phyloP scores from a whole-genome alignment of 306 rosid genomes.

The Malus fusca region DNA sequence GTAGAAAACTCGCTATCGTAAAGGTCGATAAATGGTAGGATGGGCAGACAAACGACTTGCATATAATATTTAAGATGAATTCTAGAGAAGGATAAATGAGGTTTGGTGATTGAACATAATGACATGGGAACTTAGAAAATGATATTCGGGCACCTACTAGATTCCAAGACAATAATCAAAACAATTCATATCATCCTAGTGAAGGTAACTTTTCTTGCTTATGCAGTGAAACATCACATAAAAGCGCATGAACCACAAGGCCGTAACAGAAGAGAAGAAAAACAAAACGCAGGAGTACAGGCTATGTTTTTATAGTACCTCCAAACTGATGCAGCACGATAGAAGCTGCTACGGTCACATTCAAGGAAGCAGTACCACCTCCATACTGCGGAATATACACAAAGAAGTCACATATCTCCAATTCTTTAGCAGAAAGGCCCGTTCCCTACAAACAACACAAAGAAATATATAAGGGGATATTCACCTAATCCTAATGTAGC shows the following conservation, averaged over 20 bases:
- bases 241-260: neutral
- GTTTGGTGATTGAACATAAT: neutral
- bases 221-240: neutral
- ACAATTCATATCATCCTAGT: neutral
- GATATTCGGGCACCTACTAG: neutral
- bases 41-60: neutral
- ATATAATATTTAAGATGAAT: neutral
- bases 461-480: neutral
- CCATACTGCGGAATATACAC: conserved; percentile 94
- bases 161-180: neutral
- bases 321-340: conserved; percentile 89
- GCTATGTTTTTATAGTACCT: conserved; percentile 34
- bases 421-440: conserved; percentile 81
- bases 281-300: neutral
- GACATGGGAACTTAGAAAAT: neutral
- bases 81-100: neutral
- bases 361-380: conserved; percentile 80
- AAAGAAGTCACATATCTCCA: conserved; percentile 84
- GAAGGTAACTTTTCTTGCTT: neutral
- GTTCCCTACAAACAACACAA: conserved; percentile 45
- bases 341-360: conserved; percentile 91
- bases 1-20: neutral
- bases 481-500: neutral
- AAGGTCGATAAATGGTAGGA: neutral
- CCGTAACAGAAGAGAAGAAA: neutral